These are phyloP conservation scores for Didymellaceae sp. DNA, from an alignment of 2,329 filamentous ascomycete species.

Conservation along the genomic window DNA sequence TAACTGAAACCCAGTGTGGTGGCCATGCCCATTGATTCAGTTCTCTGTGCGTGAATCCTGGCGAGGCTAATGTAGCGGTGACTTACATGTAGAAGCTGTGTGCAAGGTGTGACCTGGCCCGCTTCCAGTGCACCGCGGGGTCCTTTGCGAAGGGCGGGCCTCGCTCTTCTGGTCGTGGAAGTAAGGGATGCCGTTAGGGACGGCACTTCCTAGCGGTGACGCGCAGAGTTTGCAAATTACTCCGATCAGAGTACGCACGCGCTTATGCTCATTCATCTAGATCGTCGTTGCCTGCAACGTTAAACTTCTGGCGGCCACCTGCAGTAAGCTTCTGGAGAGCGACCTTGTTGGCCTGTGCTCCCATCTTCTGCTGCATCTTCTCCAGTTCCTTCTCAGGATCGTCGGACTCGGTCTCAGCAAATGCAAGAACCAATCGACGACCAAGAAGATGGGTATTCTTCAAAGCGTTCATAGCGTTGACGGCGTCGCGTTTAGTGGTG, in stretches of 20 bases:
- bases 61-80: conserved; percentile 33
- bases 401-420: conserved; percentile 83
- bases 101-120: conserved; percentile 41
- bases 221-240: conserved; percentile 34
- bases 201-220: conserved; percentile 34
- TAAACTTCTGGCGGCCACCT: conserved; percentile 85
- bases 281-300: conserved; percentile 74
- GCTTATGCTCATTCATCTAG: conserved; percentile 48
- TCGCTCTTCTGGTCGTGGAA: conserved; percentile 40
- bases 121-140: conserved; percentile 37
- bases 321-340: conserved; percentile 87
- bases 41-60: conserved; percentile 36
- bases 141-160: conserved; percentile 36
- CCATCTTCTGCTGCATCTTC: conserved; percentile 96
- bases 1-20: conserved; percentile 42
- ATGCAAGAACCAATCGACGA: conserved; percentile 87
- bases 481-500: conserved; percentile 85
- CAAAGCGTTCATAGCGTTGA: conserved; percentile 88
- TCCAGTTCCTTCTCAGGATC: conserved; percentile 96
- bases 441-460: conserved; percentile 93
- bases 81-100: conserved; percentile 41
- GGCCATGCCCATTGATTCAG: conserved; percentile 45
- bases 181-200: conserved; percentile 45
- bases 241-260: conserved; percentile 39
- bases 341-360: conserved; percentile 87